Percentiles rank a stretch among this genome's conserved stretches.
Evolutionary conservation across 2,329 filamentous ascomycete genomes (phyloP).

Genomic region (Alternaria incomplexa): DNA sequence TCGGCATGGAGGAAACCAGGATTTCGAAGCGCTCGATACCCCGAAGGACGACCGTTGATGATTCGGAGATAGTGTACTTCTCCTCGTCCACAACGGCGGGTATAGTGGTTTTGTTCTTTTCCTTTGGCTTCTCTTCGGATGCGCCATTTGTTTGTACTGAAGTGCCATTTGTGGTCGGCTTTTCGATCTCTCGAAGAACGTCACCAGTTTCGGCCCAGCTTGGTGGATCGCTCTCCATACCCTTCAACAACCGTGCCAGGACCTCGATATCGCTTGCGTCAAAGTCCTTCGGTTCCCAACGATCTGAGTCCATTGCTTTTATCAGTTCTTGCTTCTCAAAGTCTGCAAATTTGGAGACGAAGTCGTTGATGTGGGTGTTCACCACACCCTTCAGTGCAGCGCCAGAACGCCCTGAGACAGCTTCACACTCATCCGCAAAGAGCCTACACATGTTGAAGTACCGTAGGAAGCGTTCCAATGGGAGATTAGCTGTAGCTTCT

Average conservation of each 20-base stretch:
- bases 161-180: conserved; percentile 31
- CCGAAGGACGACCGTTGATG: conserved; percentile 79
- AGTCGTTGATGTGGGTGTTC: conserved; percentile 81
- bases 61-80: conserved; percentile 83
- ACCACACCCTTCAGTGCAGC: conserved; percentile 78
- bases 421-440: conserved; percentile 86
- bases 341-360: conserved; percentile 74
- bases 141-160: conserved; percentile 38
- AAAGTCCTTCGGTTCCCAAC: conserved; percentile 81
- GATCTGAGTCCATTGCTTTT: conserved; percentile 78
- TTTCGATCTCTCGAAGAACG: conserved; percentile 32
- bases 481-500: conserved; percentile 72
- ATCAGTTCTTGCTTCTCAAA: conserved; percentile 76
- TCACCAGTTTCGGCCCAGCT: conserved; percentile 68
- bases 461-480: conserved; percentile 73
- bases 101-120: conserved; percentile 54
- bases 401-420: conserved; percentile 79
- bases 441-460: conserved; percentile 84
- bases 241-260: conserved; percentile 69
- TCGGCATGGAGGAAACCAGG: conserved; percentile 83
- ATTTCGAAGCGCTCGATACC: conserved; percentile 84
- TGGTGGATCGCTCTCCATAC: conserved; percentile 72
- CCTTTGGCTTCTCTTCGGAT: conserved; percentile 35
- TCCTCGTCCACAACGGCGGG: conserved; percentile 81
- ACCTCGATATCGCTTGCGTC: conserved; percentile 65